phyloP scores from a whole-genome alignment of 352 stramenopile species.

The Globisporangium paroecandrum region DNA sequence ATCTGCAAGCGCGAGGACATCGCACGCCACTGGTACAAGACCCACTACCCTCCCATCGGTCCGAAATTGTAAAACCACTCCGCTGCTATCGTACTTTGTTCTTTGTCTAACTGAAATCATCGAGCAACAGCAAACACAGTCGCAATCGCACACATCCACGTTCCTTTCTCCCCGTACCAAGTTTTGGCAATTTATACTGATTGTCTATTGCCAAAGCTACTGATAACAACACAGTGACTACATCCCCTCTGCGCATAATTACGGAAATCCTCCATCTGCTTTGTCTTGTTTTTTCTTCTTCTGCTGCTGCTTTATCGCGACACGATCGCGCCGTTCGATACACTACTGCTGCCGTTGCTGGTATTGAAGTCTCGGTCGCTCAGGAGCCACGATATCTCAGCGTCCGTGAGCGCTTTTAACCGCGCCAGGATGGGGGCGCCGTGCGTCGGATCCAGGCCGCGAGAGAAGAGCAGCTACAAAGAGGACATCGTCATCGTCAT shows the following conservation, averaged over 20 bases:
- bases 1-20: conserved; percentile 93
- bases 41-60: conserved; percentile 57
- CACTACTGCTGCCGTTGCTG: conserved; percentile 21
- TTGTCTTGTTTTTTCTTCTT: neutral
- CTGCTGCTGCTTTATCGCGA: conserved; percentile 14
- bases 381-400: conserved; percentile 63
- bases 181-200: conserved; percentile 1
- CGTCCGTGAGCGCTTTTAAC: conserved; percentile 66
- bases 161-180: neutral
- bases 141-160: neutral
- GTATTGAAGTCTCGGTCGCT: conserved; percentile 46
- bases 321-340: conserved; percentile 33
- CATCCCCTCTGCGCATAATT: neutral
- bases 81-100: neutral
- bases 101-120: neutral
- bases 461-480: conserved; percentile 65
- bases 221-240: neutral
- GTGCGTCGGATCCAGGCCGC: conserved; percentile 67
- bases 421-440: conserved; percentile 57
- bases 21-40: conserved; percentile 93
- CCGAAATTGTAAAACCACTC: conserved; percentile 46
- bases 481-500: too few species aligned
- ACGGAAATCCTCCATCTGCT: neutral
- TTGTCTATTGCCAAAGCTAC: neutral
- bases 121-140: neutral